Conservation (phyloP, 768 basidiomycete species). For the Hericium rajendrae region DNA sequence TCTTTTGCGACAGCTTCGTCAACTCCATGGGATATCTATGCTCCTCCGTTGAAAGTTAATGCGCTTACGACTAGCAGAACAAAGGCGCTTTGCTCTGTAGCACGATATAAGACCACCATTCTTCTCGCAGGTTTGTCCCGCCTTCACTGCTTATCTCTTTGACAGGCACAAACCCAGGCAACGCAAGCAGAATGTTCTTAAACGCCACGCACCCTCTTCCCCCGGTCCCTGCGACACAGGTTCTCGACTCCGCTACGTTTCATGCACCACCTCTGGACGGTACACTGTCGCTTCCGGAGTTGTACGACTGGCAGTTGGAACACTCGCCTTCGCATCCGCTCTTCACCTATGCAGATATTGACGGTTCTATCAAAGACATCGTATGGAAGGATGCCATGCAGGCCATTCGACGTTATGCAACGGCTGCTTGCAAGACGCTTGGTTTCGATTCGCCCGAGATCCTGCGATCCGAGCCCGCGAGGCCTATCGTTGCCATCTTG, state of each 20-base stretch:
- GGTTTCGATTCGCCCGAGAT: slow-evolving; percentile 1
- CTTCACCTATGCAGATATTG: slow-evolving; percentile 19
- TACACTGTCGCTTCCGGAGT: slow-evolving; percentile 23
- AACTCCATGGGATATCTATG: too few relatives aligned
- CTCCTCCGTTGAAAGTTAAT: too few relatives aligned
- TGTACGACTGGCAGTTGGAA: slow-evolving; percentile 23
- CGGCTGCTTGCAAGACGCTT: slow-evolving; percentile 1
- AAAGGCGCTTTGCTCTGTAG: too few relatives aligned
- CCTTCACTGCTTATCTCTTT: too few relatives aligned
- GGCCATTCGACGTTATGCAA: slow-evolving; percentile 3
- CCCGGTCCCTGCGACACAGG: slow-evolving; percentile 16
- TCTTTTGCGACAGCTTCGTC: too few relatives aligned
- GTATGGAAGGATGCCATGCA: background rate
- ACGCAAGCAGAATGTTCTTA: too few relatives aligned
- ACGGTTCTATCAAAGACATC: background rate
- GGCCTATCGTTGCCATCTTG: slow-evolving; percentile 4
- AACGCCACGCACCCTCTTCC: slow-evolving; percentile 1
- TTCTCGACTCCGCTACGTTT: slow-evolving; percentile 22
- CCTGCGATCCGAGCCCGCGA: slow-evolving; percentile 1
- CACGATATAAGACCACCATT: too few relatives aligned
- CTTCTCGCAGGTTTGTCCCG: too few relatives aligned
- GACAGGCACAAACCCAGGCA: too few relatives aligned
- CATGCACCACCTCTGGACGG: slow-evolving; percentile 25
- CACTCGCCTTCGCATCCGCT: slow-evolving; percentile 21
- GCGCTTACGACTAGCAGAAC: too few relatives aligned